Conservation (phyloP, 1,139 yeast genomes). For the Lodderomyces metapsilosis region DNA sequence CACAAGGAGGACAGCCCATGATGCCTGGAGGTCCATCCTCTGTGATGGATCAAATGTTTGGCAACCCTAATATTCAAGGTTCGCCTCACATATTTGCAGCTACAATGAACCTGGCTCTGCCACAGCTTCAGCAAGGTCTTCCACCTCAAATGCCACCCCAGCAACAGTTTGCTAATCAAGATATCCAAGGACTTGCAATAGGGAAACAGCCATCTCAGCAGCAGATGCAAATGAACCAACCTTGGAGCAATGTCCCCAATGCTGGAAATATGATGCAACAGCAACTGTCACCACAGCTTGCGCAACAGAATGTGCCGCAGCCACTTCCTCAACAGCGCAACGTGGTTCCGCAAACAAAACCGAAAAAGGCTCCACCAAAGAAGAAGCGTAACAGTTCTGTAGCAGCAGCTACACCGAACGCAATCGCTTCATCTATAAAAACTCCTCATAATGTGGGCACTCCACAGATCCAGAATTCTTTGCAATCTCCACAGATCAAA, state of each 20-base stretch:
- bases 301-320: constrained; percentile 12
- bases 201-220: background rate
- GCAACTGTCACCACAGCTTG: constrained; percentile 15
- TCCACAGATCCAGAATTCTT: constrained; percentile 39
- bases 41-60: constrained; percentile 22
- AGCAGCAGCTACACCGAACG: constrained; percentile 41
- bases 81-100: constrained; percentile 9
- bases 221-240: constrained; percentile 1
- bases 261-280: constrained; percentile 5
- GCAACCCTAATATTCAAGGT: constrained; percentile 13
- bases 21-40: constrained; percentile 9
- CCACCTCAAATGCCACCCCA: constrained; percentile 16
- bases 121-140: constrained; percentile 15
- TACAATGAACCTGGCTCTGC: constrained; percentile 5
- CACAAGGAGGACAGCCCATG: constrained; percentile 7
- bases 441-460: constrained; percentile 48
- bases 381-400: constrained; percentile 6
- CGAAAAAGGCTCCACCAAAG: constrained; percentile 6
- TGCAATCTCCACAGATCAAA: constrained; percentile 31
- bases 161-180: constrained; percentile 7
- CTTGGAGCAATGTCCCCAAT: constrained; percentile 12
- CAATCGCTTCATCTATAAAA: constrained; percentile 39
- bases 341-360: constrained; percentile 10
- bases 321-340: constrained; percentile 18
- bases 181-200: background rate